Evolutionary conservation across 2,329 filamentous ascomycete species (phyloP).

Genomic region (Clarireedia hainanense): DNA sequence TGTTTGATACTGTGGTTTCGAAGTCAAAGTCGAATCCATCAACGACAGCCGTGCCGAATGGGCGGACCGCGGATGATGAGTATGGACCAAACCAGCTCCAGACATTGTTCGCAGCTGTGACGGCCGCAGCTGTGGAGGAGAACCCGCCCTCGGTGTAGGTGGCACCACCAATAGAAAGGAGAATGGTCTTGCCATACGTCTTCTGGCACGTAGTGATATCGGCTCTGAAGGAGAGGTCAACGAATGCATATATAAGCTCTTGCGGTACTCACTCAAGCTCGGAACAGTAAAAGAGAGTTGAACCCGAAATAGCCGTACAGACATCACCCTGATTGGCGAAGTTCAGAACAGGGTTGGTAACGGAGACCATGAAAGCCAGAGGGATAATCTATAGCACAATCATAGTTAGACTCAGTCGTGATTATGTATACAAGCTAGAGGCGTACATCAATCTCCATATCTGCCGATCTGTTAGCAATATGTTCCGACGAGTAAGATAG

Average conservation of each 20-base stretch:
- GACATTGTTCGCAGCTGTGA: slow-evolving; percentile 49
- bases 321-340: slow-evolving; percentile 57
- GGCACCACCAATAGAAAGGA: slow-evolving; percentile 64
- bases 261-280: slow-evolving; percentile 50
- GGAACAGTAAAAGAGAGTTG: slow-evolving; percentile 51
- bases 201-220: slow-evolving; percentile 54
- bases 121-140: slow-evolving; percentile 41
- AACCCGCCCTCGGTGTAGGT: slow-evolving; percentile 65
- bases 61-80: slow-evolving; percentile 44
- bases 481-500: background rate
- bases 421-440: background rate
- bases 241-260: background rate
- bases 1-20: slow-evolving; percentile 50
- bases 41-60: slow-evolving; percentile 57
- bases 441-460: slow-evolving; percentile 40
- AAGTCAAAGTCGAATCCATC: slow-evolving; percentile 77
- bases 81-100: slow-evolving; percentile 65
- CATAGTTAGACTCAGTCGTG: slow-evolving; percentile 9
- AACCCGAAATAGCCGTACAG: slow-evolving; percentile 52
- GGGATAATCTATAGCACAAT: slow-evolving; percentile 45
- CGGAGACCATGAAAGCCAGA: slow-evolving; percentile 52
- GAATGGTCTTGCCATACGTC: slow-evolving; percentile 57
- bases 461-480: slow-evolving; percentile 22
- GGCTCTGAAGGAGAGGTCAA: slow-evolving; percentile 16
- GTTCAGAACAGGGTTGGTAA: slow-evolving; percentile 49